A percentile compares a stretch with the other conserved stretches of the same genome.
Conservation (phyloP, 2,329 filamentous ascomycete genomes). For the Trichoderma semiorbis region DNA sequence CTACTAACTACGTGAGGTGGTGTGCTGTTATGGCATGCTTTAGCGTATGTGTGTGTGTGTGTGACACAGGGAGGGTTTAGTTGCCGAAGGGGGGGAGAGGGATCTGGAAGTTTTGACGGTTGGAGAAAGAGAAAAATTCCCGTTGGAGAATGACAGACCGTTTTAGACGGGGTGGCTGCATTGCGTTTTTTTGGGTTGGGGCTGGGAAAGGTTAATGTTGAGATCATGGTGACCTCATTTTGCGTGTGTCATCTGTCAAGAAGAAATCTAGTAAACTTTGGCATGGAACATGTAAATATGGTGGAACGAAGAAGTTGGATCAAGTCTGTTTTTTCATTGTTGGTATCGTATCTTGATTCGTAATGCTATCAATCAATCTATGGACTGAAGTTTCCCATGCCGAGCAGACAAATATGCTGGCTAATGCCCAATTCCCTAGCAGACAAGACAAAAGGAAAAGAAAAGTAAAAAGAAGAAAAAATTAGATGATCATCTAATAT, state of each 20-base stretch:
- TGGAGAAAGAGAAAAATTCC: not conserved
- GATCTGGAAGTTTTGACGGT: not conserved
- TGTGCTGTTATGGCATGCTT: constrained; percentile 2
- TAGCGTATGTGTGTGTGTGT: constrained; percentile 6
- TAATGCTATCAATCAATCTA: constrained; percentile 18
- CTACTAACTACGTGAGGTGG: not conserved
- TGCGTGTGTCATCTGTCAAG: not conserved
- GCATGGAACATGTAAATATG: not conserved
- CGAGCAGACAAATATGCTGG: not conserved
- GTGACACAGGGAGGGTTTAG: not conserved
- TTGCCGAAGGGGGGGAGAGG: not conserved
- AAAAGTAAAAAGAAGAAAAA: not conserved
- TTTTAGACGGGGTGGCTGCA: constrained; percentile 1
- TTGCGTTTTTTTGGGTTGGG: not conserved
- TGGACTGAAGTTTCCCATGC: constrained; percentile 1
- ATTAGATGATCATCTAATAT: constrained; percentile 16
- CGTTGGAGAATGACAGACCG: not conserved
- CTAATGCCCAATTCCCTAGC: not conserved
- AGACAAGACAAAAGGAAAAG: not conserved
- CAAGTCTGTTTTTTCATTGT: constrained; percentile 5
- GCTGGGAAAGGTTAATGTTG: not conserved
- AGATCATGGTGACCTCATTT: constrained; percentile 7
- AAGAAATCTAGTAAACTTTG: not conserved
- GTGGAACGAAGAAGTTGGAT: not conserved
- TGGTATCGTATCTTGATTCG: constrained; percentile 6